phyloP scores from a whole-genome alignment of 148 eudicot species.

The Camellia japonica region DNA sequence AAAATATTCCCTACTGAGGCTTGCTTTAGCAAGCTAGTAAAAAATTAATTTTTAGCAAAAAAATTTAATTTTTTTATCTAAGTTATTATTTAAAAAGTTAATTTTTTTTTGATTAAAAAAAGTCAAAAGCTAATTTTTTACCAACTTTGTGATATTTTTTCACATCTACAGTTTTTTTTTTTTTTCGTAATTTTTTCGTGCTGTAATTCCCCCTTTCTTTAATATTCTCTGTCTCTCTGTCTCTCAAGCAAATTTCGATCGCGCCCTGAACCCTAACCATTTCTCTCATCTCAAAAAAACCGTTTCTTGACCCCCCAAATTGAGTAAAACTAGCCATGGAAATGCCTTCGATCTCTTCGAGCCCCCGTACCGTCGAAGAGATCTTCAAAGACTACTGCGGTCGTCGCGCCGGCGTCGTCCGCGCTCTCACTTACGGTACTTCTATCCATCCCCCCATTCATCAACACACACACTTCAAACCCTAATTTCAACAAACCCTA shows the following conservation, averaged over 20 bases:
- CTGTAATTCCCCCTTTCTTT: too few relatives aligned
- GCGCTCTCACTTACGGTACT: conserved; percentile 33
- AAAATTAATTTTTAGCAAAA: too few relatives aligned
- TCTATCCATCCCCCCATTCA: background rate
- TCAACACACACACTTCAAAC: background rate
- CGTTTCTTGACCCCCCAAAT: background rate
- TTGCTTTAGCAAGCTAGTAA: too few relatives aligned
- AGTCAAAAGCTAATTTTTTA: too few relatives aligned
- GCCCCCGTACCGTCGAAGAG: background rate
- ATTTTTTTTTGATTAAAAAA: too few relatives aligned
- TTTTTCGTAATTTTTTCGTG: too few relatives aligned
- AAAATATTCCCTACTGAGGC: too few relatives aligned
- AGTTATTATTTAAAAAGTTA: too few relatives aligned
- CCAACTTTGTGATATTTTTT: too few relatives aligned
- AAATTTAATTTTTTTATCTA: too few relatives aligned
- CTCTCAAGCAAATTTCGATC: background rate
- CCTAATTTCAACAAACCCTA: background rate
- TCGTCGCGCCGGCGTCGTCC: conserved; percentile 32
- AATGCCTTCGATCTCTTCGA: background rate
- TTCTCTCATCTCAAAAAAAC: background rate
- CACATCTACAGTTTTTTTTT: too few relatives aligned
- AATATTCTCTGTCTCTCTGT: too few relatives aligned
- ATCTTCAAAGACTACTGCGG: conserved; percentile 35
- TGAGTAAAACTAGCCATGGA: background rate
- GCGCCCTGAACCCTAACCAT: background rate